Base-by-base conservation (phyloP, 768 basidiomycete species). In the Agaricus sinodeliciosus region DNA sequence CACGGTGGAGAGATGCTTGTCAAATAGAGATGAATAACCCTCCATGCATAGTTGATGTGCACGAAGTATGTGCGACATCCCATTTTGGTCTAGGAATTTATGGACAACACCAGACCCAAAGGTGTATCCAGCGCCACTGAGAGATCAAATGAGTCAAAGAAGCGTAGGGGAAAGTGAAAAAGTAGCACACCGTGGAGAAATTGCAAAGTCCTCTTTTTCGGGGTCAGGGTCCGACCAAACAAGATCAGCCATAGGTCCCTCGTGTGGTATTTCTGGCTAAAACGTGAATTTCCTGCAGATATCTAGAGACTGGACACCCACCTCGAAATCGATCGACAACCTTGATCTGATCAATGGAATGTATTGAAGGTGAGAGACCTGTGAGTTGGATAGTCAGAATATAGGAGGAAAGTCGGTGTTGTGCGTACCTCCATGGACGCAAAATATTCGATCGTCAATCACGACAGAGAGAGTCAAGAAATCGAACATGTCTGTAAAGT, bases 401-500 rank as follows among this genome's bases (percentile, higher is more conserved):
- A 37, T 46, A 27, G 44, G 52, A 36, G 16, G 50, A 48, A 45
- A 57, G 42, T 31, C 27, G 43, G 37, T 9, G 11, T 37, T 15
- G 8, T 41, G 68, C 76, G 51, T 60, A 92, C 95, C 95, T 61
- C 96, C 96, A 60, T 99, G 96, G 9, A 99, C 95, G 62, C 96
- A 99, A 68, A 99, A 97, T 78, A 99, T 97, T 63, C 85, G 86
- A 73, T 99, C 94, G 71, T 99, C 96, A 61, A 99, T 97, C 57
- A 99, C 96, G 52, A 95, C 94, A 31, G 91, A 94, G 52, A 99
- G 75, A 9, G 96, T 98, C 60, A 99, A 71, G 73, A 94, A 99
- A 74, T 99, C 96, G 69, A 99, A 99, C 95, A 99, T 96, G 72
- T 99, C 96, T 55, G 96, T 99, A 64, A 99, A 98, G 69, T 98